These are phyloP conservation scores for Erodium chrysanthum DNA, from an alignment of 441 rosid genomes.

Conservation along the genomic window DNA sequence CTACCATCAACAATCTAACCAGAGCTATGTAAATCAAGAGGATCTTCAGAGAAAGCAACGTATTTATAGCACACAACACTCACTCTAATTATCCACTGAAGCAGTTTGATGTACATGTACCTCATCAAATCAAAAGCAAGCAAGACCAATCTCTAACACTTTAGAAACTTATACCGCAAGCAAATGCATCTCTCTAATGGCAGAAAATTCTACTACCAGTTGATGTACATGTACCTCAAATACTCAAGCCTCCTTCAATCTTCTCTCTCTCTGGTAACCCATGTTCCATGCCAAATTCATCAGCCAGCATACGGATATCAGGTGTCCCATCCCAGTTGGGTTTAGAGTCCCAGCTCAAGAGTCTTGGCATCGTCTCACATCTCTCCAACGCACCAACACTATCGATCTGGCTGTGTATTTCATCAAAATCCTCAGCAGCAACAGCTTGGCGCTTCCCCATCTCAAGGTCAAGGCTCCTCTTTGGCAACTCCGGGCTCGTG, in stretches of 20 bases:
- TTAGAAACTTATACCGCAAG: constrained; percentile 2
- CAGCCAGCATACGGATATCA: constrained; percentile 32
- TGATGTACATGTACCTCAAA: constrained; percentile 1
- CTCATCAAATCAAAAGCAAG: constrained; percentile 18
- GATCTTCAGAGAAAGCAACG: constrained; percentile 12
- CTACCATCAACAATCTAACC: background rate
- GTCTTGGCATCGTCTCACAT: constrained; percentile 39
- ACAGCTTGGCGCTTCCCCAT: constrained; percentile 45
- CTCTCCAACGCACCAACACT: constrained; percentile 41
- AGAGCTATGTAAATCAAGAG: no score
- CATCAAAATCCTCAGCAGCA: constrained; percentile 53
- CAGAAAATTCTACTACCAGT: constrained; percentile 6
- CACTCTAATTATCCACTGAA: constrained; percentile 14
- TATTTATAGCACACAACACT: constrained; percentile 19
- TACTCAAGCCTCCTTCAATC: constrained; percentile 22
- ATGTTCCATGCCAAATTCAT: constrained; percentile 37
- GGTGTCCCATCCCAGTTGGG: constrained; percentile 41
- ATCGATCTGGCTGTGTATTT: constrained; percentile 43
- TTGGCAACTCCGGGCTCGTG: constrained; percentile 32
- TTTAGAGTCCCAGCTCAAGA: constrained; percentile 22
- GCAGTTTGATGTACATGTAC: constrained; percentile 13
- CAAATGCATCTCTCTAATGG: constrained; percentile 9
- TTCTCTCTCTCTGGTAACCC: constrained; percentile 27
- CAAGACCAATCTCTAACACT: constrained; percentile 12
- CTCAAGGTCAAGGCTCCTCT: constrained; percentile 37